Evolutionary conservation across 331 rosid species (phyloP).

Genomic region (Malus hybrid): DNA sequence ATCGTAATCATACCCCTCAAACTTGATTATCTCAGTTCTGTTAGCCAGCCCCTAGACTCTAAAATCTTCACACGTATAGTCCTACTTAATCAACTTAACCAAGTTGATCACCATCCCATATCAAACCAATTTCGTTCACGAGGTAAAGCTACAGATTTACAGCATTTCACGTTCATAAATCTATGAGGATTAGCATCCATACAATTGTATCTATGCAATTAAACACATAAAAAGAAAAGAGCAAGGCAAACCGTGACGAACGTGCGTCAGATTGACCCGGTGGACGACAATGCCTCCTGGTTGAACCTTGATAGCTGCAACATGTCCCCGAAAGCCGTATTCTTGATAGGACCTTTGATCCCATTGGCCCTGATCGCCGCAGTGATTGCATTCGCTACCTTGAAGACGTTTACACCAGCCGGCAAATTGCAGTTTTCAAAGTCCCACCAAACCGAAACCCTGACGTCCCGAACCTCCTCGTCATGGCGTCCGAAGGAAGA

Average conservation of each 20-base stretch:
- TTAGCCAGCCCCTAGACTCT: neutral
- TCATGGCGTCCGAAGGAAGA: conserved; percentile 26
- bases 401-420: conserved; percentile 23
- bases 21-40: neutral
- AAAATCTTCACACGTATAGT: neutral
- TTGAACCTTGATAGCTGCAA: conserved; percentile 39
- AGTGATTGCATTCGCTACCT: conserved; percentile 35
- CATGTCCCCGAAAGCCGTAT: conserved; percentile 71
- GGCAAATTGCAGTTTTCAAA: conserved; percentile 73
- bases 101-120: neutral
- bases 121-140: neutral
- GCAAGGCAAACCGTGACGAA: conserved; percentile 45
- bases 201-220: neutral
- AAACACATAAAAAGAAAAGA: neutral
- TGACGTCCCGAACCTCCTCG: conserved; percentile 44
- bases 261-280: conserved; percentile 67
- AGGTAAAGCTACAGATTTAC: neutral
- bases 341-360: conserved; percentile 67
- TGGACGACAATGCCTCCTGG: conserved; percentile 63
- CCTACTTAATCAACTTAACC: neutral
- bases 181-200: neutral
- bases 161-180: neutral
- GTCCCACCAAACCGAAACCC: conserved; percentile 96
- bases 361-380: conserved; percentile 64
- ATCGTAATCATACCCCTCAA: neutral